These are phyloP conservation scores for Aspergillus sp. DNA, from an alignment of 2,329 filamentous ascomycete species.

Conservation along the genomic window DNA sequence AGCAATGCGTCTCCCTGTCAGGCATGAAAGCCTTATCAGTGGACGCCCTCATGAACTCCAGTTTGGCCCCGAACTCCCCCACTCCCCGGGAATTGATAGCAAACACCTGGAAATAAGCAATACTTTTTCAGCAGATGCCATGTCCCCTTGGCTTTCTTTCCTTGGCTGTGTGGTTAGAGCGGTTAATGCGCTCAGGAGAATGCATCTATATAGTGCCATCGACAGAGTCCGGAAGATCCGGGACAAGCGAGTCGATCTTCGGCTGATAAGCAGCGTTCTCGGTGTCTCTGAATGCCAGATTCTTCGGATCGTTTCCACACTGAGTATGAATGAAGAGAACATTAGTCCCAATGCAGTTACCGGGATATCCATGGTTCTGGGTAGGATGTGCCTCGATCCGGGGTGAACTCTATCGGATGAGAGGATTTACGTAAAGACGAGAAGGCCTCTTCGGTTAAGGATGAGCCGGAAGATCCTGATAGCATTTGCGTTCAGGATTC, in stretches of 20 bases:
- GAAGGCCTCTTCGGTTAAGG: neutral
- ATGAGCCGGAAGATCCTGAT: neutral
- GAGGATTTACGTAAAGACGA: neutral
- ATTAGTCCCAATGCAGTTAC: neutral
- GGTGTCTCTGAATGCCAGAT: neutral
- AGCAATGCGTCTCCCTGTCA: constrained; percentile 6
- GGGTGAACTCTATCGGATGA: neutral
- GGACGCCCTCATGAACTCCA: constrained; percentile 5
- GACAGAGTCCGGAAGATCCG: neutral
- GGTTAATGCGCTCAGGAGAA: neutral
- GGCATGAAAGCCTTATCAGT: constrained; percentile 9
- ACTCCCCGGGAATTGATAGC: neutral
- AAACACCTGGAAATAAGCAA: neutral
- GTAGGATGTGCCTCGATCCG: neutral
- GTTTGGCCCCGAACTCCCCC: neutral
- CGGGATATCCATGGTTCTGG: neutral
- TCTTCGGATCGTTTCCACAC: neutral
- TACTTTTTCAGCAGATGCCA: neutral
- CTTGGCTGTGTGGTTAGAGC: neutral
- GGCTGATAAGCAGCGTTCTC: neutral
- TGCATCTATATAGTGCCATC: neutral
- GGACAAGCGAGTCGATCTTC: neutral
- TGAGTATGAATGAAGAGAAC: no score
- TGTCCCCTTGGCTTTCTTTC: neutral
- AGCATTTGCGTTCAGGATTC: neutral